Conservation (phyloP, 2,329 filamentous ascomycete species). For the Cytospora paraplurivora region DNA sequence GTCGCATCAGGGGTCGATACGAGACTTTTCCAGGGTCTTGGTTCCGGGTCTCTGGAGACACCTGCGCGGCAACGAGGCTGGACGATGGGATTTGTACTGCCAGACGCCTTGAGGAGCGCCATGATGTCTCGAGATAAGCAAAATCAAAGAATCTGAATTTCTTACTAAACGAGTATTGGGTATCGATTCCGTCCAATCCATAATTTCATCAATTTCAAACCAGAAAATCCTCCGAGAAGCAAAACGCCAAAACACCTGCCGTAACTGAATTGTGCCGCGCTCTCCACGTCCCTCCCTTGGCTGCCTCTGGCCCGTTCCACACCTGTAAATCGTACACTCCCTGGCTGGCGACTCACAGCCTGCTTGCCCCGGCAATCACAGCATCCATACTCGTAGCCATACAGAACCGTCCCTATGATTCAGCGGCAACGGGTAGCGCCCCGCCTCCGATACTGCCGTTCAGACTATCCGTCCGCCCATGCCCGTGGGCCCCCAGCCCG, state of each 20-base stretch:
- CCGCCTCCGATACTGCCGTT: conserved; percentile 70
- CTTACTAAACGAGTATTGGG: conserved; percentile 27
- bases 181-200: conserved; percentile 30
- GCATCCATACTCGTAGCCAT: conserved; percentile 1
- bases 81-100: not conserved
- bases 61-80: not conserved
- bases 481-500: conserved; percentile 67
- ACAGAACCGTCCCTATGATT: conserved; percentile 24
- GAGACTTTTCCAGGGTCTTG: not conserved
- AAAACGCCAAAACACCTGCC: conserved; percentile 11
- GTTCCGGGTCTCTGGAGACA: not conserved
- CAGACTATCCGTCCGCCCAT: conserved; percentile 80
- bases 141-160: conserved; percentile 11
- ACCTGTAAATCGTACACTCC: not conserved
- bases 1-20: not conserved
- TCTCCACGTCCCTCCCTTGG: not conserved
- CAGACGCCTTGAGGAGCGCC: not conserved
- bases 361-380: not conserved
- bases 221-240: conserved; percentile 1
- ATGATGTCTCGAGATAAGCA: not conserved
- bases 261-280: not conserved
- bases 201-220: conserved; percentile 26
- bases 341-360: not conserved
- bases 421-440: conserved; percentile 63
- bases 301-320: conserved; percentile 9